Conservation (phyloP, 1,139 yeast species). For the Scheffersomyces stambukii region DNA sequence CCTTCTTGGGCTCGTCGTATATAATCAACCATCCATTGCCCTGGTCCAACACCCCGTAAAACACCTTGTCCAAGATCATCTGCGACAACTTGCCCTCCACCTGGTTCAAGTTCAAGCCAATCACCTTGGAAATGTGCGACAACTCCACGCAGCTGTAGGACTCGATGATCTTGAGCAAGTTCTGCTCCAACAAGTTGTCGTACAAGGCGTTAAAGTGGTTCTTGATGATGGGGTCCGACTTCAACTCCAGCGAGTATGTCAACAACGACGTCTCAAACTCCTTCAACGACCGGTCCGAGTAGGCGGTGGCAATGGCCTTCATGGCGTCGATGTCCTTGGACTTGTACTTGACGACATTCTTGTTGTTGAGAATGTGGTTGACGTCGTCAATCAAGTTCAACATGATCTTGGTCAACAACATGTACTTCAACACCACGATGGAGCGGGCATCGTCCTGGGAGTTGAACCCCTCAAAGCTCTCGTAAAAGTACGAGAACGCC, state of each 20-base stretch:
- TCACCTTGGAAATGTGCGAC: conserved; percentile 78
- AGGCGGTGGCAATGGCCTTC: conserved; percentile 89
- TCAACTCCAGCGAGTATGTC: conserved; percentile 69
- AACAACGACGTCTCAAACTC: conserved; percentile 83
- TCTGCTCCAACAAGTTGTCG: conserved; percentile 89
- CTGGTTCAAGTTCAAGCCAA: conserved; percentile 83
- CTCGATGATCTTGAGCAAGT: conserved; percentile 89
- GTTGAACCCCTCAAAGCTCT: conserved; percentile 85
- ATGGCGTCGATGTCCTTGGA: conserved; percentile 80
- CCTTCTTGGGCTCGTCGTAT: conserved; percentile 84
- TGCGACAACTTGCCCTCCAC: conserved; percentile 94
- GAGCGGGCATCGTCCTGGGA: conserved; percentile 63
- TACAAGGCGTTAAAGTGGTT: conserved; percentile 90
- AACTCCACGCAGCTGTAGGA: conserved; percentile 95
- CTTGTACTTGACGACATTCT: conserved; percentile 77
- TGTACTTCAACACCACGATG: conserved; percentile 78
- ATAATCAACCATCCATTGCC: conserved; percentile 97
- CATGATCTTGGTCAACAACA: conserved; percentile 93
- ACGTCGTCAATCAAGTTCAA: conserved; percentile 83
- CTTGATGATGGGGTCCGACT: conserved; percentile 83
- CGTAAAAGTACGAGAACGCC: conserved; percentile 91
- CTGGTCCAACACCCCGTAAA: conserved; percentile 94
- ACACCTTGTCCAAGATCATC: conserved; percentile 92
- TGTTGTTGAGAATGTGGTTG: conserved; percentile 68
- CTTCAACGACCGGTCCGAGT: conserved; percentile 81